phyloP scores from a whole-genome alignment of 371 early-diverging fungal species.

The Dinochytrium kinnereticum region DNA sequence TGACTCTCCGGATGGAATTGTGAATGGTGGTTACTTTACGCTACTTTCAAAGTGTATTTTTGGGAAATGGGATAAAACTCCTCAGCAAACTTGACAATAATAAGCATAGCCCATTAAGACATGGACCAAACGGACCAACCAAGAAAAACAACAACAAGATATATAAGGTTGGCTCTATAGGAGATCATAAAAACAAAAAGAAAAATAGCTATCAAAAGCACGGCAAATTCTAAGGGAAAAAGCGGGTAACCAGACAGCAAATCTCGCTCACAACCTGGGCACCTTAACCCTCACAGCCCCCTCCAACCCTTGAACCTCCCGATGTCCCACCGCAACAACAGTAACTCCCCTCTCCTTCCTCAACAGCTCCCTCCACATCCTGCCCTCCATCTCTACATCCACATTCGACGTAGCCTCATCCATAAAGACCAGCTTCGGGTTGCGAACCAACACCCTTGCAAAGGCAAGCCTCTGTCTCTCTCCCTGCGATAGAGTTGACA shows the following conservation, averaged over 20 bases:
- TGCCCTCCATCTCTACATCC: slow-evolving; percentile 14
- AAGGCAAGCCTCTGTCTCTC: slow-evolving; percentile 43
- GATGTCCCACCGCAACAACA: slow-evolving; percentile 23
- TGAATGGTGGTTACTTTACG: background rate
- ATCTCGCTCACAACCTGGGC: no score
- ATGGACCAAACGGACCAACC: no score
- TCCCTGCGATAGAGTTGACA: slow-evolving; percentile 31
- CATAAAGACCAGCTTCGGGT: slow-evolving; percentile 48
- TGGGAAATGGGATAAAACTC: no score
- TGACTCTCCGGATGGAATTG: no score
- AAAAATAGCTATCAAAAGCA: no score
- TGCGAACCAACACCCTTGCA: slow-evolving; percentile 47
- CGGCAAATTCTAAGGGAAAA: no score
- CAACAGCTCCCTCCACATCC: slow-evolving; percentile 17
- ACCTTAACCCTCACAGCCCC: slow-evolving; percentile 3
- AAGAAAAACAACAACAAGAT: no score
- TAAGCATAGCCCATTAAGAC: no score
- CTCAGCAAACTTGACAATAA: no score
- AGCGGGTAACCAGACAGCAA: no score
- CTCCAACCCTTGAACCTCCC: background rate
- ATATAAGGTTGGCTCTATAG: no score
- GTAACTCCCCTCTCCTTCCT: background rate
- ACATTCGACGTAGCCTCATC: slow-evolving; percentile 45
- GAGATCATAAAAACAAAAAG: no score
- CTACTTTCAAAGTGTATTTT: background rate